Base-by-base conservation (phyloP, 331 rosid species). In the Acacia pycnantha region DNA sequence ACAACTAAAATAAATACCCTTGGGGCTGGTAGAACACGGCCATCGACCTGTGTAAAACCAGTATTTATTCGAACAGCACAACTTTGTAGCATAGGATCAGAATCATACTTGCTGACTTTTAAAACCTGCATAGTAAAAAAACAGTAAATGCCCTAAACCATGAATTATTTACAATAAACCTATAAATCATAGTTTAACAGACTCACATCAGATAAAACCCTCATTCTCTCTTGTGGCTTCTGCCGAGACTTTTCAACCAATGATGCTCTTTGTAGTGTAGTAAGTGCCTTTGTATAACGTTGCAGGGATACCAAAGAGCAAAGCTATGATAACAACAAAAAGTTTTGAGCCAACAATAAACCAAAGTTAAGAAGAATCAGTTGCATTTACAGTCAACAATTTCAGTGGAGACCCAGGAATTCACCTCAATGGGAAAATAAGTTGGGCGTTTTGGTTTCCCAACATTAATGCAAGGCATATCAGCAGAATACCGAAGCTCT, bases 401-500 rank as follows among this genome's bases (percentile, higher is more conserved):
- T 40, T 76, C 70, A 78, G 21, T 2, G 35, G 13, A 79, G 44
- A 43, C 51, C 29, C 48, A 21, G 78, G 31, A 26, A 79, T 65
- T 81, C 61, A 96, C 99, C 99, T 96, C 97, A 31, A 94, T 35
- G 22, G 99, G 99, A 43, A 94, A 77, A 81, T 68, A 96, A 1
- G 99, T 96, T 10, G 99, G 98, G 8, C 95, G 88, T 82, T 96
- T 96, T 1, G 98, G 98, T 90, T 93, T 96, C 64, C 99, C 98
- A 27, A 91, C 98, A 87, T 96, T 96, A 69, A 96, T 82, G 67
- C 99, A 96, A 0, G 98, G 99, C 21, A 96, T 85, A 67, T 91
- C 92, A 1, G 77, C 88, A 70, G 97, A 96, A 80, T 96, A 96
- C 0, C 85, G 90, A 46, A 96, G 84, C 2, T 87, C 84, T 31